Percentiles rank a stretch among this genome's conserved stretches.
phyloP scores from a whole-genome alignment of 1,139 yeast genomes.

The Sugiyamaella paludigena region DNA sequence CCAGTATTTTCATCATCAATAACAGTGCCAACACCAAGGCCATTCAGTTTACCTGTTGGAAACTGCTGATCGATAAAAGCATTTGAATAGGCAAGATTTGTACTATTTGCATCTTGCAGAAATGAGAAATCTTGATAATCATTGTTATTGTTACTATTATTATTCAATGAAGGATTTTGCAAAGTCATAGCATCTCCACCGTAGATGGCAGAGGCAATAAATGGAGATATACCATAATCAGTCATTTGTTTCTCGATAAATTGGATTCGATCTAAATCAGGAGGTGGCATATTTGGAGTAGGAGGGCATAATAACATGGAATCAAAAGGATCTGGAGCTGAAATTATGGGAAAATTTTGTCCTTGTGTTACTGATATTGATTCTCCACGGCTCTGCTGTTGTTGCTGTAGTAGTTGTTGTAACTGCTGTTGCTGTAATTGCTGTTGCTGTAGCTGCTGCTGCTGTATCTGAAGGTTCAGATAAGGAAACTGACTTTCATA shows the following conservation, averaged over 20 bases:
- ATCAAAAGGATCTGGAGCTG: constrained; percentile 3
- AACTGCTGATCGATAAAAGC: neutral
- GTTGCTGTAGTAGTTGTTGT: too few species aligned
- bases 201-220: constrained; percentile 18
- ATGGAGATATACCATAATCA: constrained; percentile 14
- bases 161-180: neutral
- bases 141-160: neutral
- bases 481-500: neutral
- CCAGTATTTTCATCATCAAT: too few species aligned
- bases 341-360: too few species aligned
- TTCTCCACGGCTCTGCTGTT: too few species aligned
- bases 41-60: neutral
- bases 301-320: constrained; percentile 15
- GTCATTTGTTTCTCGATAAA: constrained; percentile 17
- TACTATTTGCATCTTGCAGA: constrained; percentile 4
- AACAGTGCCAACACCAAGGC: too few species aligned
- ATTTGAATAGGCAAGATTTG: neutral
- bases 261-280: constrained; percentile 15
- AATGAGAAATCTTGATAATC: constrained; percentile 9
- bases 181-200: constrained; percentile 8
- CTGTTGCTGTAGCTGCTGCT: neutral
- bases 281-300: constrained; percentile 17
- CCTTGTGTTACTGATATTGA: too few species aligned
- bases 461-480: neutral
- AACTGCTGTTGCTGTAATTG: neutral